Percentiles rank a stretch among this genome's conserved stretches.
Evolutionary conservation across 2,329 filamentous ascomycete genomes (phyloP).

Genomic region (Colletotrichum sp.): DNA sequence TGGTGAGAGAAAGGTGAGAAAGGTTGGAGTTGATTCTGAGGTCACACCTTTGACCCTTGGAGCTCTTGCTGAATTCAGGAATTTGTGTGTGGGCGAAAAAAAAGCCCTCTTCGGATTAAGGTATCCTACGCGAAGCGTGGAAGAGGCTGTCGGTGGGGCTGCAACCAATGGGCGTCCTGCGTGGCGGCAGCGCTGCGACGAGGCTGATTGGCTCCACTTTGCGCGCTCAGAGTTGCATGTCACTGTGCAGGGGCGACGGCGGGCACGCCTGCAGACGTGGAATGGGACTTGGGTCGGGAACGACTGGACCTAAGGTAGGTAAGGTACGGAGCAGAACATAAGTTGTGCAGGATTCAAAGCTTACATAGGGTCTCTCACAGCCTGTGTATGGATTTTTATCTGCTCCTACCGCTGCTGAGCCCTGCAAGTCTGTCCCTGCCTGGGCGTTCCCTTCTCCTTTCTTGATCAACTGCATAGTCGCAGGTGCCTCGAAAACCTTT

Average conservation of each 20-base stretch:
- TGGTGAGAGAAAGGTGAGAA: conserved; percentile 37
- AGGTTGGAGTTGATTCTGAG: conserved; percentile 36
- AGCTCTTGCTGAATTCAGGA: conserved; percentile 36
- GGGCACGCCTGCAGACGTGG: neutral
- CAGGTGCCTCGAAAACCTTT: neutral
- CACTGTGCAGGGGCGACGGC: neutral
- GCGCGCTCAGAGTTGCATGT: neutral
- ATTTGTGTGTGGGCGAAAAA: conserved; percentile 59
- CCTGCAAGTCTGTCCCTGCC: neutral
- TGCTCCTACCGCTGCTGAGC: neutral
- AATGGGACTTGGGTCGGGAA: neutral
- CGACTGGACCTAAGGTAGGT: neutral
- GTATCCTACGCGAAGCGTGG: neutral
- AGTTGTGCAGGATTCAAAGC: neutral
- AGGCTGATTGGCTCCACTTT: neutral
- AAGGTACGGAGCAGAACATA: neutral
- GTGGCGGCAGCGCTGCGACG: neutral
- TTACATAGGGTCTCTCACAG: neutral
- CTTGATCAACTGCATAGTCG: neutral
- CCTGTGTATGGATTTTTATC: neutral
- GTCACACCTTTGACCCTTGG: conserved; percentile 21
- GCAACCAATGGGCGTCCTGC: neutral
- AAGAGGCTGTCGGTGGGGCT: neutral
- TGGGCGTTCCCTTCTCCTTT: neutral
- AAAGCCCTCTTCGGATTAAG: conserved; percentile 23